These are phyloP conservation scores for Gautieria morchelliformis DNA, from an alignment of 768 basidiomycete species.

Conservation along the genomic window DNA sequence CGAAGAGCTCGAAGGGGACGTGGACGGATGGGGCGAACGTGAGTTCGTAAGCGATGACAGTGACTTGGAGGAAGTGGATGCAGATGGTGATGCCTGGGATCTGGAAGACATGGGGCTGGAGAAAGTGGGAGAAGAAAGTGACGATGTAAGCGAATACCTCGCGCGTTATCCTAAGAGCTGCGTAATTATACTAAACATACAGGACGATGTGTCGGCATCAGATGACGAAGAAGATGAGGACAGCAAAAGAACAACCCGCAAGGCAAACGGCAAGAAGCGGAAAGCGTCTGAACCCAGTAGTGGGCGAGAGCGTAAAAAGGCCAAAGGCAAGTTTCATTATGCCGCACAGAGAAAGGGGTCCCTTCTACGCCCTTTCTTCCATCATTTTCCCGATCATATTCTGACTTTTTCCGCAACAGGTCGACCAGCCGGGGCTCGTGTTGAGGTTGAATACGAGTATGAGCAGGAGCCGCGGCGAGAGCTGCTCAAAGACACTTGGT, in stretches of 20 bases:
- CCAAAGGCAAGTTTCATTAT: slow-evolving; percentile 38
- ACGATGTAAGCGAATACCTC: slow-evolving; percentile 20
- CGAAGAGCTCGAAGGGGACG: slow-evolving; percentile 41
- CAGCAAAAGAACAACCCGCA: slow-evolving; percentile 40
- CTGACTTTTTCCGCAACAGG: background rate
- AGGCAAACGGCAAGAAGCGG: slow-evolving; percentile 50
- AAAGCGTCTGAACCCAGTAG: slow-evolving; percentile 33
- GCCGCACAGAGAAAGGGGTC: background rate
- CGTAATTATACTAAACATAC: slow-evolving; percentile 25
- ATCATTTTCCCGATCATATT: background rate
- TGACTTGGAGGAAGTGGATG: slow-evolving; percentile 29
- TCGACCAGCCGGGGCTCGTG: slow-evolving; percentile 56
- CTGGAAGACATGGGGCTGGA: slow-evolving; percentile 34
- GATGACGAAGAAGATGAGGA: slow-evolving; percentile 17
- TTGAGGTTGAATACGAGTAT: slow-evolving; percentile 96
- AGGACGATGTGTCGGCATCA: slow-evolving; percentile 22
- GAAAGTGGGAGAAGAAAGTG: slow-evolving; percentile 33
- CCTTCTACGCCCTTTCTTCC: background rate
- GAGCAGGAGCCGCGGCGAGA: slow-evolving; percentile 47
- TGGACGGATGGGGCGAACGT: slow-evolving; percentile 38
- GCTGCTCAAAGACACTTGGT: background rate
- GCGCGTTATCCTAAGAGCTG: background rate
- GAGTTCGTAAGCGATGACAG: slow-evolving; percentile 52
- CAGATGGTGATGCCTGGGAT: slow-evolving; percentile 20
- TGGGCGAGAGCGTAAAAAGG: slow-evolving; percentile 51